Evolutionary conservation across 768 basidiomycete species (phyloP).

Genomic region (Macrocybe gigantea): DNA sequence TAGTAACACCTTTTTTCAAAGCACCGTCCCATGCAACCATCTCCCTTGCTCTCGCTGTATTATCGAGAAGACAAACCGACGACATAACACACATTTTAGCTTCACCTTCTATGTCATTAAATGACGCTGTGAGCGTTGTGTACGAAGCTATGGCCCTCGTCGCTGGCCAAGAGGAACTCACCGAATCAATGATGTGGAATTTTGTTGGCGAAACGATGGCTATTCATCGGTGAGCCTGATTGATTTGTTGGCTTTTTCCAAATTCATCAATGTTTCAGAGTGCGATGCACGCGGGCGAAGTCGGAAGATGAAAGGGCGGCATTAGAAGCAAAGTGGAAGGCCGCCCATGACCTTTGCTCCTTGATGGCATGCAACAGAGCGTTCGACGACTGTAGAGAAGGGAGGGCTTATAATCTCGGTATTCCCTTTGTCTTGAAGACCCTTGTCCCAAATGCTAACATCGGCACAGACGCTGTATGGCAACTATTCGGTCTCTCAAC

Average conservation of each 20-base stretch:
- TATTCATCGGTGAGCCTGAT: slow-evolving; percentile 12
- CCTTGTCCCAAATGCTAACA: background rate
- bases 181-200: slow-evolving; percentile 34
- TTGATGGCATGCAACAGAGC: slow-evolving; percentile 53
- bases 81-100: slow-evolving; percentile 59
- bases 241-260: no score
- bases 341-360: slow-evolving; percentile 64
- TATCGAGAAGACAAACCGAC: slow-evolving; percentile 44
- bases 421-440: background rate
- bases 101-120: slow-evolving; percentile 29
- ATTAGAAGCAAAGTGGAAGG: slow-evolving; percentile 45
- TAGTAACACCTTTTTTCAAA: slow-evolving; percentile 9
- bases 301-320: slow-evolving; percentile 29
- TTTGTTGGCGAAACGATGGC: slow-evolving; percentile 42
- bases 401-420: slow-evolving; percentile 62
- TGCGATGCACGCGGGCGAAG: no score
- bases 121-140: slow-evolving; percentile 41
- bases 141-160: slow-evolving; percentile 39
- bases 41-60: slow-evolving; percentile 34
- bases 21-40: slow-evolving; percentile 10
- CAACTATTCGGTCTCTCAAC: slow-evolving; percentile 56
- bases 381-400: slow-evolving; percentile 63
- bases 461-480: slow-evolving; percentile 59
- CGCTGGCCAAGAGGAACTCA: slow-evolving; percentile 36
- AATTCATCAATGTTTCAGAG: no score